Evolutionary conservation across 2,329 filamentous ascomycete genomes (phyloP).

Genomic region (Neobulgaria alba): DNA sequence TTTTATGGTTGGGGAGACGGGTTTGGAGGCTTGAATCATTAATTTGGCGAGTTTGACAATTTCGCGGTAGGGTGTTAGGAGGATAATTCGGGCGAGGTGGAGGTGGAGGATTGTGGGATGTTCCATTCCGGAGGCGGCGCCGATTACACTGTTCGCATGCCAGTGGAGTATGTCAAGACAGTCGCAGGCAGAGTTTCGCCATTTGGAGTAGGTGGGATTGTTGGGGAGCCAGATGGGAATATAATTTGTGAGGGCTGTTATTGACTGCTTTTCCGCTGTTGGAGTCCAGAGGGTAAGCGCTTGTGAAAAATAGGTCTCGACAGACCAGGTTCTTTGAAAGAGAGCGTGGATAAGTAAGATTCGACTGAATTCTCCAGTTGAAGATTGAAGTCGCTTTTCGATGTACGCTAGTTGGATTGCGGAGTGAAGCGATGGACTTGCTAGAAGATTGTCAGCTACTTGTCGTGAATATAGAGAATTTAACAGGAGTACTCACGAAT

Average conservation of each 20-base stretch:
- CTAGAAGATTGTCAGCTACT: conserved; percentile 1
- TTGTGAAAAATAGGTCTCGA: conserved; percentile 36
- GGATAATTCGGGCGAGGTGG: conserved; percentile 34
- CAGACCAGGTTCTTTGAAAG: conserved; percentile 40
- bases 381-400: conserved; percentile 37
- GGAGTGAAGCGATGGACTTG: conserved; percentile 31
- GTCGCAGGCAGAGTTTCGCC: conserved; percentile 36
- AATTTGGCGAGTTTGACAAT: conserved; percentile 16
- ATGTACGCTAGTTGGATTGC: conserved; percentile 39
- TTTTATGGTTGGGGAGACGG: neutral
- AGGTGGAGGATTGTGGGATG: conserved; percentile 36
- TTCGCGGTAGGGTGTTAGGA: conserved; percentile 31
- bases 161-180: conserved; percentile 36
- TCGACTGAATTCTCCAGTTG: conserved; percentile 40
- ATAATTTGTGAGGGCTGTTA: conserved; percentile 27
- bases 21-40: conserved; percentile 4
- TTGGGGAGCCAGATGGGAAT: conserved; percentile 38
- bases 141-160: conserved; percentile 34
- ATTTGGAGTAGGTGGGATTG: conserved; percentile 38
- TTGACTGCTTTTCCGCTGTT: conserved; percentile 32
- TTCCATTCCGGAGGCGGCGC: conserved; percentile 33
- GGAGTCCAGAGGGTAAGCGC: conserved; percentile 38
- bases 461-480: neutral
- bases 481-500: conserved; percentile 9
- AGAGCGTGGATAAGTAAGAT: conserved; percentile 41